Evolutionary conservation across 1,139 yeast genomes (phyloP).

Genomic region (Pichia sp.): DNA sequence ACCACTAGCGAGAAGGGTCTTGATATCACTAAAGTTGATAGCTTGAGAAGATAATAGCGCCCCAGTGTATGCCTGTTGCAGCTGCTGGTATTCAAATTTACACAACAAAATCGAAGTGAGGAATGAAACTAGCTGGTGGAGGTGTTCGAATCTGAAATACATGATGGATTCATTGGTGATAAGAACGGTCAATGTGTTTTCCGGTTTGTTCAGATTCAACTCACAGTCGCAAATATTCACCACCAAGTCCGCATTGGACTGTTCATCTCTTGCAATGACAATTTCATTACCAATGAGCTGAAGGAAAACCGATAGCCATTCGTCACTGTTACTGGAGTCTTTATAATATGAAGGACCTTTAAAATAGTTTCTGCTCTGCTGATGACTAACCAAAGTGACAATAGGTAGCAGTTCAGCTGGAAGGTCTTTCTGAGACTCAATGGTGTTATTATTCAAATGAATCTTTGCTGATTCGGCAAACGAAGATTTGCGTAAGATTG

Average conservation of each 20-base stretch:
- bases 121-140: slow-evolving; percentile 34
- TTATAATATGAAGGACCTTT: slow-evolving; percentile 29
- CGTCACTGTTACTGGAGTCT: slow-evolving; percentile 1
- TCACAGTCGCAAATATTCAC: slow-evolving; percentile 42
- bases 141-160: slow-evolving; percentile 28
- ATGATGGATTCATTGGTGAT: slow-evolving; percentile 32
- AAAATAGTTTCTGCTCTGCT: slow-evolving; percentile 39
- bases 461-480: slow-evolving; percentile 2
- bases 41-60: slow-evolving; percentile 49
- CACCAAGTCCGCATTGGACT: slow-evolving; percentile 32
- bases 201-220: slow-evolving; percentile 16
- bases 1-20: slow-evolving; percentile 39
- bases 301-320: slow-evolving; percentile 18
- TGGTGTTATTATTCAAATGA: no score
- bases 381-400: slow-evolving; percentile 43
- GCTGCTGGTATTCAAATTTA: slow-evolving; percentile 41
- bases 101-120: slow-evolving; percentile 39
- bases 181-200: slow-evolving; percentile 26
- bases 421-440: slow-evolving; percentile 5
- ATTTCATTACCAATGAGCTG: slow-evolving; percentile 46
- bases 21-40: slow-evolving; percentile 43
- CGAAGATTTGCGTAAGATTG: slow-evolving; percentile 6
- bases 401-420: slow-evolving; percentile 48
- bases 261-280: not conserved
- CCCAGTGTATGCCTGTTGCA: slow-evolving; percentile 51